Conservation (phyloP, 2,329 filamentous ascomycete genomes). For the Claviceps africana region DNA sequence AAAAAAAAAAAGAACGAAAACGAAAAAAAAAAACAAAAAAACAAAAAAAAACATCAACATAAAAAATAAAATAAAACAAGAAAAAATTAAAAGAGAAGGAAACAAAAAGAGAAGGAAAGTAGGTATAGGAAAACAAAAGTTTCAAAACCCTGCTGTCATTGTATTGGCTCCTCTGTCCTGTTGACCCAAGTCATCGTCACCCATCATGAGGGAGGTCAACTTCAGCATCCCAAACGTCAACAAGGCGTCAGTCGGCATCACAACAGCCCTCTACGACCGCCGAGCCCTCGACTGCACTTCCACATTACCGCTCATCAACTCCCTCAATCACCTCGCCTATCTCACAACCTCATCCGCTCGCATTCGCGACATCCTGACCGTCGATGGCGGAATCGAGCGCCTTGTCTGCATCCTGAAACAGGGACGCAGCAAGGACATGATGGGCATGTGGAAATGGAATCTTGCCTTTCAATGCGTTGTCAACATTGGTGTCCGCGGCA, state of each 20-base stretch:
- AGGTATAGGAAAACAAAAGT: too few species aligned
- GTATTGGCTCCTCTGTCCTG: not conserved
- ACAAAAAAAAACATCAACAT: too few species aligned
- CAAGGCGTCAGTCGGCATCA: conserved; percentile 98
- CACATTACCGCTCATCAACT: conserved; percentile 94
- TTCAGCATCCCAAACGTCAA: conserved; percentile 99
- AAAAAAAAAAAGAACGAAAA: too few species aligned
- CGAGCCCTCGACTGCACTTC: conserved; percentile 96
- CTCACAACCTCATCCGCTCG: conserved; percentile 95
- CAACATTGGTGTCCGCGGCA: conserved; percentile 93
- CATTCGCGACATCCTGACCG: conserved; percentile 92
- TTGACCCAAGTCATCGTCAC: conserved; percentile 7
- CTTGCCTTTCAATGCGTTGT: conserved; percentile 97
- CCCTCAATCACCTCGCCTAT: conserved; percentile 94
- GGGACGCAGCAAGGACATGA: conserved; percentile 91
- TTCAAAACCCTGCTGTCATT: not conserved
- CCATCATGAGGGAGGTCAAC: conserved; percentile 96
- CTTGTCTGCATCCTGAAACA: conserved; percentile 97
- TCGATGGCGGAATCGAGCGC: conserved; percentile 95
- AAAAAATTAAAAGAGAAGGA: not conserved
- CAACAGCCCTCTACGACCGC: conserved; percentile 93
- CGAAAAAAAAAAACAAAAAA: too few species aligned
- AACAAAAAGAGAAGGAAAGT: not conserved
- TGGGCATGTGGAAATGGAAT: conserved; percentile 99
- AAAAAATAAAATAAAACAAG: not conserved